phyloP scores from a whole-genome alignment of 495 filamentous ascomycete genomes.

The Neurospora hispaniola region DNA sequence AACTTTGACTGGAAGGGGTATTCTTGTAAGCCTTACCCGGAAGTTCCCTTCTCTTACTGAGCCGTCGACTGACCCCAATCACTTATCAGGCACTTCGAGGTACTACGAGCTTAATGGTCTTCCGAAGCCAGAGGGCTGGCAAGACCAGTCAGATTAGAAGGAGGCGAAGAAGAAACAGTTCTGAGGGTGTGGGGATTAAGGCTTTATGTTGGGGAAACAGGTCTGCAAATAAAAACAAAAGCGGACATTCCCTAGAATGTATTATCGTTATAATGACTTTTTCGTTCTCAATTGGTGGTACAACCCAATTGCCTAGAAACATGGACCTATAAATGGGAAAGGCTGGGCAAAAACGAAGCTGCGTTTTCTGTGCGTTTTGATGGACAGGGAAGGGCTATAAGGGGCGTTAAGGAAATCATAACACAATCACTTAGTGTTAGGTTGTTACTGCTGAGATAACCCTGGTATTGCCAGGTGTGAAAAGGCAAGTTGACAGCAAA shows the following conservation, averaged over 20 bases:
- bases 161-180: constrained; percentile 2
- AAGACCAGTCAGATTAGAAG: constrained; percentile 51
- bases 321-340: background rate
- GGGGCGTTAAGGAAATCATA: background rate
- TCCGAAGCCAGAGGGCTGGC: constrained; percentile 71
- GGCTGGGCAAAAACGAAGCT: background rate
- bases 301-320: background rate
- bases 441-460: background rate
- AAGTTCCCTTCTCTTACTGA: background rate
- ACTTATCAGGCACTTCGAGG: constrained; percentile 53
- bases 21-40: constrained; percentile 55
- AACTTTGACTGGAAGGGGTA: constrained; percentile 99
- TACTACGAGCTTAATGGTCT: constrained; percentile 75
- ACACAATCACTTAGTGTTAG: background rate
- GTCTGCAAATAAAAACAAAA: background rate
- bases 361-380: background rate
- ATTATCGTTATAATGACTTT: background rate
- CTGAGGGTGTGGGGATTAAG: background rate
- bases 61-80: constrained; percentile 6
- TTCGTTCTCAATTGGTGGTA: background rate
- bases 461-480: background rate
- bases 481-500: background rate
- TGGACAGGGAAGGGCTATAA: background rate
- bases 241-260: background rate
- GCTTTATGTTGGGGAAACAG: background rate